A percentile compares a stretch with the other conserved stretches of the same genome.
Conservation (phyloP, 257 asterid genomes). For the Cinchona pubescens region DNA sequence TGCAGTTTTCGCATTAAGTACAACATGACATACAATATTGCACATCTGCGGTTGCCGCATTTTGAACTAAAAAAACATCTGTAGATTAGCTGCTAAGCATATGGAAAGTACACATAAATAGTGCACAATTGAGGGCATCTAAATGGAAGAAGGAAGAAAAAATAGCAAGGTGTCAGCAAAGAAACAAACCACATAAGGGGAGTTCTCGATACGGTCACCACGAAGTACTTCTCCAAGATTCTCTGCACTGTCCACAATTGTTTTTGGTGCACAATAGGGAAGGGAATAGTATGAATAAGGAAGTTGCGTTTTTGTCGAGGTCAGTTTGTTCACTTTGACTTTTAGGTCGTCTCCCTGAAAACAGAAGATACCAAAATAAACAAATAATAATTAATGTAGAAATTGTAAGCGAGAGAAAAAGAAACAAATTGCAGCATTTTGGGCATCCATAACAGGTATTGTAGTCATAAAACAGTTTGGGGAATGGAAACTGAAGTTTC, state of each 20-base stretch:
- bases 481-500: too few species aligned
- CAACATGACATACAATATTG: conserved; percentile 29
- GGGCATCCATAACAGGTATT: background rate
- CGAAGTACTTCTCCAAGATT: conserved; percentile 48
- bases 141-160: background rate
- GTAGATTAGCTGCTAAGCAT: background rate
- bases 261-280: conserved; percentile 35
- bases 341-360: conserved; percentile 42
- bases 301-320: conserved; percentile 42
- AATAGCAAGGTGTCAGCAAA: background rate
- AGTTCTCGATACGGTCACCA: conserved; percentile 52
- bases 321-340: conserved; percentile 51
- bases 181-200: conserved; percentile 32
- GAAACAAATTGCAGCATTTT: background rate
- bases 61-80: conserved; percentile 31
- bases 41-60: conserved; percentile 52
- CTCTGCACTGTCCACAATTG: conserved; percentile 44
- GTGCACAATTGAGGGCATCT: background rate
- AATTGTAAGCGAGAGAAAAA: too few species aligned
- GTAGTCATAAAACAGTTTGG: too few species aligned
- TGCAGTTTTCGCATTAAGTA: conserved; percentile 41
- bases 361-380: background rate
- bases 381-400: background rate
- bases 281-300: conserved; percentile 42
- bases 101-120: background rate